Base-by-base conservation (phyloP, 805 yeast species). In the Kuraishia floccosa region DNA sequence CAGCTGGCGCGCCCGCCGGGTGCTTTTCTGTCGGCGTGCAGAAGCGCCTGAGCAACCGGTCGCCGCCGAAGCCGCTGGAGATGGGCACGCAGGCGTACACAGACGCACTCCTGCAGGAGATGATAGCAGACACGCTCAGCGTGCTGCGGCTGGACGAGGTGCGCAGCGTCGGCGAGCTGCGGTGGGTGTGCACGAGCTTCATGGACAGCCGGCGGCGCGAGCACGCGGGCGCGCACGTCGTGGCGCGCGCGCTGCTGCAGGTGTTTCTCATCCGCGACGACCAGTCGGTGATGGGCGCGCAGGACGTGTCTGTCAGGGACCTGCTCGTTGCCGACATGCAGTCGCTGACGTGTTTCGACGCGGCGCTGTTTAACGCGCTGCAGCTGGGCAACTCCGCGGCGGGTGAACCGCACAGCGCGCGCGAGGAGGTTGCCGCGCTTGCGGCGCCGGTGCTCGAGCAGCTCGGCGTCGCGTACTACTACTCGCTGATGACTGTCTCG, bases 191-290 rank as follows among this genome's bases (percentile, higher is more conserved):
- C 6, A 25, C 17, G 12, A 25, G 27, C 3, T 41, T 50, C 25
- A 47, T 46, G 52, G 39, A 40, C 13, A 41, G 44, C 22, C 38
- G 60, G 22, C 39, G 35, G 13, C 30, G 27, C 11, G 50, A 44
- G 23, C 38, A 37, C 13, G 24, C 15, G 10, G 26, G 38, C 0
- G 41, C 52, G 26, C 65, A 62, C 38, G 68, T 65, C 5, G 47
- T 81, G n/a, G 64, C 77, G 2, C 61, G 87, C 36, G 80, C 81
- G 2, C 41, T 76, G 8, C 65, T 76, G 41, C 83, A 78, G 33
- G 52, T 77, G 15, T 74, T 68, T 42, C 53, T 78, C 16, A 57
- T 79, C 6, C 56, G 84, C 36, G 82, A 78, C 43, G 76, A 78
- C 46, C 65, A 64, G 32, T 56, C 73, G 1, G 56, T 81, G 2